phyloP scores from a whole-genome alignment of 176 grass and related monocot species.

The Hsuehochloa calcarea region DNA sequence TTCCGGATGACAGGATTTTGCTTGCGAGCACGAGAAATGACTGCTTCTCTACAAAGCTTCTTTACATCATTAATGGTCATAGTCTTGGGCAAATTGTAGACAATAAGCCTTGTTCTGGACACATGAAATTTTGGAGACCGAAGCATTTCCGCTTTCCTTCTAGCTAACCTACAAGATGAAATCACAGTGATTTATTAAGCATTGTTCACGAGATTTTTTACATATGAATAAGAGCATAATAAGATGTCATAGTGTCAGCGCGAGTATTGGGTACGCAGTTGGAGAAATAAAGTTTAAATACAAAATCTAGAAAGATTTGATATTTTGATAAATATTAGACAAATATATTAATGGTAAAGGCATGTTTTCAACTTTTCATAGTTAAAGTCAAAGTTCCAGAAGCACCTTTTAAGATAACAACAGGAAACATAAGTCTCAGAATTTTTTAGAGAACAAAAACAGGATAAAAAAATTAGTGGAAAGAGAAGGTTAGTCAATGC shows the following conservation, averaged over 20 bases:
- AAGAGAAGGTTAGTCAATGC: background rate
- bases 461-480: background rate
- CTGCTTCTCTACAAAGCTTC: constrained; percentile 90
- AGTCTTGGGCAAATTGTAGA: constrained; percentile 96
- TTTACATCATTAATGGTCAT: constrained; percentile 84
- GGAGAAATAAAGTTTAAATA: background rate
- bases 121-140: constrained; percentile 97
- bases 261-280: background rate
- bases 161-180: constrained; percentile 54
- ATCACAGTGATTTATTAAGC: constrained; percentile 9
- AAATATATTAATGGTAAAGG: background rate
- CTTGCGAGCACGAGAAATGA: constrained; percentile 73
- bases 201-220: constrained; percentile 9
- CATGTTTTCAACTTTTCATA: background rate
- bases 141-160: constrained; percentile 86
- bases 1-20: constrained; percentile 90
- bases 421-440: background rate
- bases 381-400: background rate
- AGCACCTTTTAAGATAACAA: background rate
- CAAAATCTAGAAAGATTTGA: constrained; percentile 5
- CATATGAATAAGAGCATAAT: constrained; percentile 1
- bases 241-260: background rate
- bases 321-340: background rate
- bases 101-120: constrained; percentile 84
- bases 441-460: background rate